Conservation (phyloP, 306 rosid genomes). For the Trichosanthes cucumerina region DNA sequence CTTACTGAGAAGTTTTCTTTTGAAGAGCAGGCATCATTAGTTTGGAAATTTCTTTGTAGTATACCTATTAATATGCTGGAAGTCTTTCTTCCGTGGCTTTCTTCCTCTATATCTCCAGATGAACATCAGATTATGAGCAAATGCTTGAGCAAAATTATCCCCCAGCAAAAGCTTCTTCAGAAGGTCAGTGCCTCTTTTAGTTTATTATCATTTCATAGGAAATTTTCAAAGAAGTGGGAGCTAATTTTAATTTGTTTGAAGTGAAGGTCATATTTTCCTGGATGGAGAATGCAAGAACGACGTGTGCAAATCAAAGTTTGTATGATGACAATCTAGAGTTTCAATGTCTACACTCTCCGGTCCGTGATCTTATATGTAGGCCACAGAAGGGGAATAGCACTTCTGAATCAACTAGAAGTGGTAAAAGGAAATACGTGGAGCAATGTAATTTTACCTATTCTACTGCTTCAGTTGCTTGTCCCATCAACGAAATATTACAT, state of each 20-base stretch:
- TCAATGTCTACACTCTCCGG: neutral
- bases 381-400: conserved; percentile 32
- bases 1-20: conserved; percentile 75
- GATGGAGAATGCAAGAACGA: conserved; percentile 55
- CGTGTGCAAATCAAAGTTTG: conserved; percentile 22
- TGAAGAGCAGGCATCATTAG: conserved; percentile 80
- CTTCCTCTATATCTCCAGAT: conserved; percentile 67
- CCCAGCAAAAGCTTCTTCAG: conserved; percentile 92
- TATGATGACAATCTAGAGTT: conserved; percentile 15
- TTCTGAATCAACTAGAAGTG: conserved; percentile 43
- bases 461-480: conserved; percentile 44
- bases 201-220: neutral
- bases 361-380: neutral
- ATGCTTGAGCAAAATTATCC: conserved; percentile 74
- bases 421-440: conserved; percentile 71
- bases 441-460: conserved; percentile 35
- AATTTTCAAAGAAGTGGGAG: neutral
- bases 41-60: conserved; percentile 95
- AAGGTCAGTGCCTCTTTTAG: conserved; percentile 38
- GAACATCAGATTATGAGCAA: conserved; percentile 58
- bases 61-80: conserved; percentile 94
- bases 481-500: conserved; percentile 80
- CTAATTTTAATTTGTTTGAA: conserved; percentile 19
- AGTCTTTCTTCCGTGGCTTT: conserved; percentile 90
- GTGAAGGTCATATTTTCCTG: conserved; percentile 86